Conservation (phyloP, 148 eudicot species). For the Cornus florida region DNA sequence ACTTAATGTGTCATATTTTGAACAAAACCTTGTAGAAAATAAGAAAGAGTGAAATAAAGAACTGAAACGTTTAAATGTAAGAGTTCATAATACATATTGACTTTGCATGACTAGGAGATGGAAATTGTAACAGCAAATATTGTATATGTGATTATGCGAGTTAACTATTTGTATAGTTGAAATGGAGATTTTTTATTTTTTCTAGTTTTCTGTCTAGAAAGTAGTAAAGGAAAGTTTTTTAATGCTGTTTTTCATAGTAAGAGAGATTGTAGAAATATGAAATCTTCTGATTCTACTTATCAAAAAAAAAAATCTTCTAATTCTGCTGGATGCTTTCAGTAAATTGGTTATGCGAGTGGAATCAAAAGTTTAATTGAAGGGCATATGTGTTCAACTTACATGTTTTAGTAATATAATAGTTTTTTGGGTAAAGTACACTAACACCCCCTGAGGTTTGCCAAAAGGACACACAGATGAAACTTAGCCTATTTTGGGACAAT, state of each 20-base stretch:
- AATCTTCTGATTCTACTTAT: too few relatives aligned
- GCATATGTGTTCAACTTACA: too few relatives aligned
- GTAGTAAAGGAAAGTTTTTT: neutral
- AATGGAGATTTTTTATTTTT: neutral
- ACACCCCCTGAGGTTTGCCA: too few relatives aligned
- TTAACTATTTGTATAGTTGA: neutral
- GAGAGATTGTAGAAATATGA: too few relatives aligned
- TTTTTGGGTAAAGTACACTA: too few relatives aligned
- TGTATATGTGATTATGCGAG: neutral
- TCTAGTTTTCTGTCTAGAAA: neutral
- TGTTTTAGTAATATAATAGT: too few relatives aligned
- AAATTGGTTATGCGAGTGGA: neutral
- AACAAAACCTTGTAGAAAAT: neutral
- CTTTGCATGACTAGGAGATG: neutral
- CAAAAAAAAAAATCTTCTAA: too few relatives aligned
- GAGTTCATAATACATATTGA: neutral
- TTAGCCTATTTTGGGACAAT: too few relatives aligned
- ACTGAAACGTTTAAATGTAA: neutral
- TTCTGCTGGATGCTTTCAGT: neutral
- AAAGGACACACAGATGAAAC: too few relatives aligned
- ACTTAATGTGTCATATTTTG: too few relatives aligned
- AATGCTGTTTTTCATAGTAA: neutral
- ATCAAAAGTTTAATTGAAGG: too few relatives aligned
- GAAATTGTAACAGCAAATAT: neutral
- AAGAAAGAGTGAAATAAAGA: neutral